phyloP scores from a whole-genome alignment of 2,329 filamentous ascomycete genomes.

The Aureobasidium sp. region DNA sequence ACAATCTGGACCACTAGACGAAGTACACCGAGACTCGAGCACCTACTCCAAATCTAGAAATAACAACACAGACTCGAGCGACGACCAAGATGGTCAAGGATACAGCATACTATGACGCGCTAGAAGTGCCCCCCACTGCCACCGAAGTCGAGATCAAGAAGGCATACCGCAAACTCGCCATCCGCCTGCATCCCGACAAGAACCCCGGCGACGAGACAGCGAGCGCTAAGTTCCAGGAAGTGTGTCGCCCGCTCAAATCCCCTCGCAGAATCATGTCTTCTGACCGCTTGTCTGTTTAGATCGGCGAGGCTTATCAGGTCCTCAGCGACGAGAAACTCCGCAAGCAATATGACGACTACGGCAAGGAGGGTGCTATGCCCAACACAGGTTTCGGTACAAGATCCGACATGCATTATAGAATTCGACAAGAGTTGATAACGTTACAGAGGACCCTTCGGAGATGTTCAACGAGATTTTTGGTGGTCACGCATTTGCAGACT shows the following conservation, averaged over 20 bases:
- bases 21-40: not conserved
- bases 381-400: slow-evolving; percentile 73
- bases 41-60: not conserved
- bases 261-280: not conserved
- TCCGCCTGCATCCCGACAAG: slow-evolving; percentile 93
- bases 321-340: slow-evolving; percentile 82
- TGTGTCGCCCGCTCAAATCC: slow-evolving; percentile 34
- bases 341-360: slow-evolving; percentile 91
- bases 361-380: slow-evolving; percentile 89
- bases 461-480: slow-evolving; percentile 99
- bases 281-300: slow-evolving; percentile 33
- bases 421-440: slow-evolving; percentile 16
- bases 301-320: slow-evolving; percentile 69
- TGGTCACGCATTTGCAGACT: slow-evolving; percentile 89
- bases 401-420: not conserved
- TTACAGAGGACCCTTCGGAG: slow-evolving; percentile 75
- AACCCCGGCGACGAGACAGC: slow-evolving; percentile 94
- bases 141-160: slow-evolving; percentile 94
- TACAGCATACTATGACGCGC: slow-evolving; percentile 79
- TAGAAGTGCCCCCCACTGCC: slow-evolving; percentile 77
- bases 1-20: not conserved
- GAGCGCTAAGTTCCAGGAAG: slow-evolving; percentile 87
- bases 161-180: slow-evolving; percentile 78
- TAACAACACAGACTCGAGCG: not conserved
- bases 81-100: slow-evolving; percentile 39